phyloP scores from a whole-genome alignment of 352 stramenopile species.

The Phytophthora pini region DNA sequence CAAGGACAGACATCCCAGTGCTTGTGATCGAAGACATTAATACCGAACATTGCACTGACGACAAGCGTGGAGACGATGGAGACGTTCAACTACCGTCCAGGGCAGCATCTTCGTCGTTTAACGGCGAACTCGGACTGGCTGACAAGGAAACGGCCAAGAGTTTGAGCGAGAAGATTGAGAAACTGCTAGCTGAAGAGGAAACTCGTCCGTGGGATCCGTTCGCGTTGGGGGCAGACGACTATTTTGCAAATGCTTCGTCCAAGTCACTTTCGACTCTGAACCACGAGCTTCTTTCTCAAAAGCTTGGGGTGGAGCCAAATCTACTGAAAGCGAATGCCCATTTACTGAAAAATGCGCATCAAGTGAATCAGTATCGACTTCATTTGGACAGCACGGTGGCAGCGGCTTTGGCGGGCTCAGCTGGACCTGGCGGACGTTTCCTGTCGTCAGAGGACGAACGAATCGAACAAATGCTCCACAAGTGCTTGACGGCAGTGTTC shows the following conservation, averaged over 20 bases:
- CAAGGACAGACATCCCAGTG: constrained; percentile 31
- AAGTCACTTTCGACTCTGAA: constrained; percentile 6
- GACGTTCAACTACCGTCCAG: background rate
- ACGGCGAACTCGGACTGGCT: background rate
- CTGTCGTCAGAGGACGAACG: constrained; percentile 78
- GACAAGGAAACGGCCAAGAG: constrained; percentile 13
- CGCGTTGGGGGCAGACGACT: constrained; percentile 21
- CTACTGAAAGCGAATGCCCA: constrained; percentile 47
- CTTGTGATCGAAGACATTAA: constrained; percentile 18
- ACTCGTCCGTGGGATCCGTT: constrained; percentile 33
- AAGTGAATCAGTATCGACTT: constrained; percentile 52
- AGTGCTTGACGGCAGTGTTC: constrained; percentile 83
- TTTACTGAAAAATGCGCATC: constrained; percentile 46
- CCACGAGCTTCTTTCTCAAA: constrained; percentile 35
- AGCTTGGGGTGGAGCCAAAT: constrained; percentile 45
- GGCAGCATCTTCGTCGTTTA: background rate
- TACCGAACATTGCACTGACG: background rate
- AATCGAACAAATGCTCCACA: constrained; percentile 84
- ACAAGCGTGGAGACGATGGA: background rate
- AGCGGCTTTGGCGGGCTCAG: constrained; percentile 22
- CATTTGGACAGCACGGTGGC: constrained; percentile 32
- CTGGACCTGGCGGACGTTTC: constrained; percentile 35
- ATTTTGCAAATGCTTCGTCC: constrained; percentile 8
- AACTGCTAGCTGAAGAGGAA: constrained; percentile 31
- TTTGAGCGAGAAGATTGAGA: constrained; percentile 45